Evolutionary conservation across 1,284 basidiomycete genomes (phyloP).

Genomic region (Melanopsichium pennsylvanicum): DNA sequence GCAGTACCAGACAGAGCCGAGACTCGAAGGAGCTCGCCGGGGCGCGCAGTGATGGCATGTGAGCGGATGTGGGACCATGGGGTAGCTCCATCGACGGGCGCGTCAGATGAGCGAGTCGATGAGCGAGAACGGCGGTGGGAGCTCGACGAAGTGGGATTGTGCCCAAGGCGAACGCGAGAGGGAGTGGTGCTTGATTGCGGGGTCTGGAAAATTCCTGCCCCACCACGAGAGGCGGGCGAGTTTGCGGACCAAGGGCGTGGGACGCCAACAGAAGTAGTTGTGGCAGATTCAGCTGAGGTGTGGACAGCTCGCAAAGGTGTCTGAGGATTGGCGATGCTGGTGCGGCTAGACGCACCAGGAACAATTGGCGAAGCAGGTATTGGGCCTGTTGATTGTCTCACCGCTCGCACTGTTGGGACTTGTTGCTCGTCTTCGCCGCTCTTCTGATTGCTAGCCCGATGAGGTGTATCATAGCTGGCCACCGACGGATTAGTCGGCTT

Average conservation of each 20-base stretch:
- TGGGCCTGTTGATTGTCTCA: constrained; percentile 17
- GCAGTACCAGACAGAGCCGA: constrained; percentile 40
- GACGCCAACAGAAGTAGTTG: not conserved
- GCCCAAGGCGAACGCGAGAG: constrained; percentile 10
- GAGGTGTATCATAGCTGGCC: not conserved
- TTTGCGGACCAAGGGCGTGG: constrained; percentile 19
- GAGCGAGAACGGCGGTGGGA: constrained; percentile 29
- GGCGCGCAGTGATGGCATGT: constrained; percentile 16
- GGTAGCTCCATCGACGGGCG: constrained; percentile 5
- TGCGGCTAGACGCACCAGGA: constrained; percentile 15
- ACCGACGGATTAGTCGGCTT: constrained; percentile 2
- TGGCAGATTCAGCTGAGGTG: not conserved
- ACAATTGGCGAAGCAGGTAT: constrained; percentile 17
- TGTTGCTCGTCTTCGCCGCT: constrained; percentile 14
- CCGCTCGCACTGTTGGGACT: constrained; percentile 18
- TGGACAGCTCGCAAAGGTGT: constrained; percentile 12
- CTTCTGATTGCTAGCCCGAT: not conserved
- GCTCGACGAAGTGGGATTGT: constrained; percentile 14
- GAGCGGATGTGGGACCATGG: constrained; percentile 27
- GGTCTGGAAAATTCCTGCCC: constrained; percentile 14
- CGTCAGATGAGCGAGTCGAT: constrained; percentile 16
- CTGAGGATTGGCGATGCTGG: constrained; percentile 1
- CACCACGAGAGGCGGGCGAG: constrained; percentile 20
- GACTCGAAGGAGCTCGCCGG: constrained; percentile 48
- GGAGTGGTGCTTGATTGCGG: constrained; percentile 23